Conservation (phyloP, 2,329 filamentous ascomycete species). For the Mariannaea elegans region DNA sequence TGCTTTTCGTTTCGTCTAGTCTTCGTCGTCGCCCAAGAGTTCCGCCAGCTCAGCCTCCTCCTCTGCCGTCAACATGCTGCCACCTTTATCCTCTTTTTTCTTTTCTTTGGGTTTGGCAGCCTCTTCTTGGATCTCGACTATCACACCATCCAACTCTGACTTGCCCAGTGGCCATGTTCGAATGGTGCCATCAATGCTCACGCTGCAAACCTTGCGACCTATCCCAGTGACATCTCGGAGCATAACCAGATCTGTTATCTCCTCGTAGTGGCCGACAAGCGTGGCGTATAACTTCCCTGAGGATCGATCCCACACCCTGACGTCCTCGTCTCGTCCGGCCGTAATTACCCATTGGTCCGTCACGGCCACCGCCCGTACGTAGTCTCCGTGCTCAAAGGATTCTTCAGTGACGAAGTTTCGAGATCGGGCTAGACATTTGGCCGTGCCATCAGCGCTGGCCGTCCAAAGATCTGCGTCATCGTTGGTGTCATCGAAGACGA, state of each 20-base stretch:
- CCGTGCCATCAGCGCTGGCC: slow-evolving; percentile 88
- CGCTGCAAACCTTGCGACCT: slow-evolving; percentile 72
- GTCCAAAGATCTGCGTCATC: slow-evolving; percentile 86
- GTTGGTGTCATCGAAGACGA: slow-evolving; percentile 72
- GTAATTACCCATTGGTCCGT: slow-evolving; percentile 84
- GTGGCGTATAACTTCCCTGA: slow-evolving; percentile 78
- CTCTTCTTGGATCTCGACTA: slow-evolving; percentile 54
- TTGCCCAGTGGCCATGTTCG: slow-evolving; percentile 81
- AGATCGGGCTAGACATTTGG: slow-evolving; percentile 78
- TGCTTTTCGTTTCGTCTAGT: slow-evolving; percentile 47
- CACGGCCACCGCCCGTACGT: slow-evolving; percentile 83
- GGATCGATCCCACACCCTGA: slow-evolving; percentile 86
- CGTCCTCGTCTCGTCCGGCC: slow-evolving; percentile 88
- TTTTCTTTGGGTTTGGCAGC: slow-evolving; percentile 62
- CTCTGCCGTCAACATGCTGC: slow-evolving; percentile 77
- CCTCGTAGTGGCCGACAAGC: slow-evolving; percentile 88
- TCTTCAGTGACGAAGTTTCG: slow-evolving; percentile 77
- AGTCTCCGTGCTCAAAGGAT: slow-evolving; percentile 82
- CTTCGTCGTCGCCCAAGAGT: slow-evolving; percentile 80
- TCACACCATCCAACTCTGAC: slow-evolving; percentile 61
- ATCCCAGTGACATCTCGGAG: slow-evolving; percentile 52
- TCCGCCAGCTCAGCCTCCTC: slow-evolving; percentile 94
- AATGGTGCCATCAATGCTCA: slow-evolving; percentile 89
- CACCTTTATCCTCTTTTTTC: slow-evolving; percentile 53
- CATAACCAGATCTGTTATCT: slow-evolving; percentile 83